phyloP scores from a whole-genome alignment of 306 rosid genomes.

The Cicer cuneatum region DNA sequence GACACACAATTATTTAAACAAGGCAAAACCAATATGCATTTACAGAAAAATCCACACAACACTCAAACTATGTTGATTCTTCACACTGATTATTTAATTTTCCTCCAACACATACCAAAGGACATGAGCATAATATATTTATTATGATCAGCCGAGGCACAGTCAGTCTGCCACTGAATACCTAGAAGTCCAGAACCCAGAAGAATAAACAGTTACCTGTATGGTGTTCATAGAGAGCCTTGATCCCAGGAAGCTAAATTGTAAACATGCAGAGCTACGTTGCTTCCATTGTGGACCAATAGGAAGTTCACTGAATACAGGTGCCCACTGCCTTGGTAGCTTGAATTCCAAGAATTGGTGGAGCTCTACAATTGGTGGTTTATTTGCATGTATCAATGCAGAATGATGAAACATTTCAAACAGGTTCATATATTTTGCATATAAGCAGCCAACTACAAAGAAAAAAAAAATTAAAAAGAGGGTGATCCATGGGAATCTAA shows the following conservation, averaged over 20 bases:
- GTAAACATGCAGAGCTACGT: conserved; percentile 70
- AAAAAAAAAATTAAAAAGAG: too few relatives aligned
- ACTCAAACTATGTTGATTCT: too few relatives aligned
- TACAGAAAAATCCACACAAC: too few relatives aligned
- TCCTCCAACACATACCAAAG: not conserved
- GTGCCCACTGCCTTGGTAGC: too few relatives aligned
- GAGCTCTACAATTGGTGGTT: too few relatives aligned
- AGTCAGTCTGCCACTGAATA: conserved; percentile 28
- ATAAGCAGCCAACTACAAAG: not conserved
- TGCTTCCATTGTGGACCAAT: too few relatives aligned
- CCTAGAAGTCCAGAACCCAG: conserved; percentile 18
- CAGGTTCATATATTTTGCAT: not conserved
- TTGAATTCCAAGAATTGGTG: too few relatives aligned
- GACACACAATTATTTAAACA: too few relatives aligned
- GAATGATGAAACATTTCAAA: conserved; percentile 31
- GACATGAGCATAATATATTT: conserved; percentile 17
- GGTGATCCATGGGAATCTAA: too few relatives aligned
- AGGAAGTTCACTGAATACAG: too few relatives aligned
- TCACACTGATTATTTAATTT: not conserved
- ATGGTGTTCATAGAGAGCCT: conserved; percentile 81
- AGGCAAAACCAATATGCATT: too few relatives aligned
- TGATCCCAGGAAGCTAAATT: conserved; percentile 92
- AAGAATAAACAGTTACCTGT: conserved; percentile 55
- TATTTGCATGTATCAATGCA: conserved; percentile 46
- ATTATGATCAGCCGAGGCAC: conserved; percentile 26